A percentile compares a stretch with the other conserved stretches of the same genome.
Evolutionary conservation across 768 basidiomycete species (phyloP).

Genomic region (Russula earlei): DNA sequence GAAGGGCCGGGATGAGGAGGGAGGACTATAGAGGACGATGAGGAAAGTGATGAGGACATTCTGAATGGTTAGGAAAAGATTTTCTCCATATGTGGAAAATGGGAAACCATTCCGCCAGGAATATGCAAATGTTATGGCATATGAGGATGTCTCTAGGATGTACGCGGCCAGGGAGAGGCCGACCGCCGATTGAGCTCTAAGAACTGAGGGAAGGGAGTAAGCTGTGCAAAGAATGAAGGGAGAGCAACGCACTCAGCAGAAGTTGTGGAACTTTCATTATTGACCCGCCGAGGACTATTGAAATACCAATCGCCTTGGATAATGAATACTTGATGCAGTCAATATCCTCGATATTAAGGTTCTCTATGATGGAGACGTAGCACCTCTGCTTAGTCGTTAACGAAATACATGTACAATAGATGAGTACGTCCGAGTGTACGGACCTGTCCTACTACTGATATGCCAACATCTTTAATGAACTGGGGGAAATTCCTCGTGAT

Average conservation of each 20-base stretch:
- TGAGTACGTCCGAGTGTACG: constrained; percentile 14
- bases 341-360: constrained; percentile 66
- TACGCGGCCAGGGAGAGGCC: constrained; percentile 85
- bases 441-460: constrained; percentile 76
- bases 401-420: constrained; percentile 5
- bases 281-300: constrained; percentile 84
- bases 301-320: constrained; percentile 88
- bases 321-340: constrained; percentile 86
- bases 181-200: constrained; percentile 64
- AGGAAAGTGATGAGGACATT: constrained; percentile 83
- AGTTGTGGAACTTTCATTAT: constrained; percentile 97
- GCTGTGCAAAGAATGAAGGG: not conserved
- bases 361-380: constrained; percentile 80
- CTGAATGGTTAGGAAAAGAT: constrained; percentile 85
- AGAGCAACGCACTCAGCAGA: constrained; percentile 55
- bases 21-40: constrained; percentile 59
- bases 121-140: constrained; percentile 89
- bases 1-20: constrained; percentile 22
- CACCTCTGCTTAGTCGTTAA: constrained; percentile 53
- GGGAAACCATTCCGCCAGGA: constrained; percentile 80
- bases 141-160: constrained; percentile 82
- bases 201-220: constrained; percentile 38
- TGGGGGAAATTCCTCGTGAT: constrained; percentile 81
- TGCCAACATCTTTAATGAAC: constrained; percentile 73
- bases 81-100: constrained; percentile 97